phyloP scores from a whole-genome alignment of 1,139 yeast genomes.

The Geotrichum candidum region DNA sequence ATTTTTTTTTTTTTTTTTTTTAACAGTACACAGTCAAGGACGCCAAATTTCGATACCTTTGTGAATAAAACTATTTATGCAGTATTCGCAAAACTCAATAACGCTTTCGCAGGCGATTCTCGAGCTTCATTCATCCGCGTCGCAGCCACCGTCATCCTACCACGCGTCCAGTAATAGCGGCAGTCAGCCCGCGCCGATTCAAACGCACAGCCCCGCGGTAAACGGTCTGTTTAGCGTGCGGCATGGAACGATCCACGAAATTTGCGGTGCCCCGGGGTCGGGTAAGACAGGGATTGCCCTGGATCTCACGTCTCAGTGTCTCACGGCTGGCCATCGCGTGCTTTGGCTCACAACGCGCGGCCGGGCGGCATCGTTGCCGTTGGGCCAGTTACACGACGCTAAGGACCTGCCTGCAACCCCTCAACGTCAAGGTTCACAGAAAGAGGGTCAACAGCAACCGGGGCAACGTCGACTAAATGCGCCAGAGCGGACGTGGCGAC shows the following conservation, averaged over 20 bases:
- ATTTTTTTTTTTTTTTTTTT: no score
- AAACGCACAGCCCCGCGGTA: conserved; percentile 4
- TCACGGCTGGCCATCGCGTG: conserved; percentile 7
- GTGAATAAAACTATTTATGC: not conserved
- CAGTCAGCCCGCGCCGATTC: not conserved
- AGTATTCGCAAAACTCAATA: not conserved
- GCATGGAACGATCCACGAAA: conserved; percentile 9
- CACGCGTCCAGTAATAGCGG: not conserved
- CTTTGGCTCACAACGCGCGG: conserved; percentile 13
- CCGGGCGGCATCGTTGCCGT: conserved; percentile 9
- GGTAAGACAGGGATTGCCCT: conserved; percentile 12
- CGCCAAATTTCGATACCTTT: not conserved
- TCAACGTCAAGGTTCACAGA: not conserved
- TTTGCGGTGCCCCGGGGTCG: conserved; percentile 13
- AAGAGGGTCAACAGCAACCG: not conserved
- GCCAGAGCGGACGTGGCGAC: not conserved
- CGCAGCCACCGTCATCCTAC: not conserved
- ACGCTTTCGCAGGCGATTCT: conserved; percentile 14
- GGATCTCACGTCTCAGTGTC: conserved; percentile 11
- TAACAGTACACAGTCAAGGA: no score
- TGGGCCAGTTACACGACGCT: not conserved
- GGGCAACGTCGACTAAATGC: not conserved
- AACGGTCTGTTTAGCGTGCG: conserved; percentile 4
- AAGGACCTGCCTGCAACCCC: not conserved
- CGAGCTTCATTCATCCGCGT: conserved; percentile 7